phyloP scores from a whole-genome alignment of 345 rosid genomes.

The Hypericum perforatum region DNA sequence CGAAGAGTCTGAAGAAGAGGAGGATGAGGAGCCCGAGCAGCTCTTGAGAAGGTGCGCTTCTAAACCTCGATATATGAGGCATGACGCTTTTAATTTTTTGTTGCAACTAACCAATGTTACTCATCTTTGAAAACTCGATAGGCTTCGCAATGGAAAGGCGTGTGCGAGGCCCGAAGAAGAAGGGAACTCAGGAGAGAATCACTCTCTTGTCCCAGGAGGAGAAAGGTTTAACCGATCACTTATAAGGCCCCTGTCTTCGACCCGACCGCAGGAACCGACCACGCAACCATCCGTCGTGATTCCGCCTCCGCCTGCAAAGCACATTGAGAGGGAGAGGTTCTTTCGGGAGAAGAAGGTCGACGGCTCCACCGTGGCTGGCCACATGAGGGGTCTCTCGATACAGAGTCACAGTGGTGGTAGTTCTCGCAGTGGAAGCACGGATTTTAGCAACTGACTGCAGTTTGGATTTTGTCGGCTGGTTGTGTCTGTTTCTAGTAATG shows the following conservation, averaged over 20 bases:
- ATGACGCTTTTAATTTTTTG: not conserved
- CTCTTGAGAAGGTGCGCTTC: slow-evolving; percentile 64
- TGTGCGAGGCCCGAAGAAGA: slow-evolving; percentile 80
- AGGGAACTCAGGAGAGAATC: slow-evolving; percentile 26
- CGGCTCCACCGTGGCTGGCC: slow-evolving; percentile 44
- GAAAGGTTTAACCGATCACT: slow-evolving; percentile 72
- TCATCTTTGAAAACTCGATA: slow-evolving; percentile 20
- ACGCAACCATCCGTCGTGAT: slow-evolving; percentile 43
- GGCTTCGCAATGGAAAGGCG: slow-evolving; percentile 83
- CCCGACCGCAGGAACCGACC: slow-evolving; percentile 25
- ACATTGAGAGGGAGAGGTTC: slow-evolving; percentile 77
- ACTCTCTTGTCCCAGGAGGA: slow-evolving; percentile 28
- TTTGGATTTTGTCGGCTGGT: too few relatives aligned
- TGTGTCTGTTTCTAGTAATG: too few relatives aligned
- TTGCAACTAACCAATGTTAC: slow-evolving; percentile 1
- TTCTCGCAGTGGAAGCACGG: slow-evolving; percentile 66
- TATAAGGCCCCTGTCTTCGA: slow-evolving; percentile 51
- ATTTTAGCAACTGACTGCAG: slow-evolving; percentile 37
- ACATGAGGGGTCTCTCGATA: slow-evolving; percentile 66
- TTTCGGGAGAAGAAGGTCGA: slow-evolving; percentile 78
- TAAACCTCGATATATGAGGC: not conserved
- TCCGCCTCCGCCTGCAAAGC: slow-evolving; percentile 97
- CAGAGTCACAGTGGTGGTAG: slow-evolving; percentile 80
- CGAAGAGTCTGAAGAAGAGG: slow-evolving; percentile 39
- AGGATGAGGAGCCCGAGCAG: slow-evolving; percentile 78